Conservation (phyloP, 2,329 filamentous ascomycete genomes). For the Sporothrix pallida region DNA sequence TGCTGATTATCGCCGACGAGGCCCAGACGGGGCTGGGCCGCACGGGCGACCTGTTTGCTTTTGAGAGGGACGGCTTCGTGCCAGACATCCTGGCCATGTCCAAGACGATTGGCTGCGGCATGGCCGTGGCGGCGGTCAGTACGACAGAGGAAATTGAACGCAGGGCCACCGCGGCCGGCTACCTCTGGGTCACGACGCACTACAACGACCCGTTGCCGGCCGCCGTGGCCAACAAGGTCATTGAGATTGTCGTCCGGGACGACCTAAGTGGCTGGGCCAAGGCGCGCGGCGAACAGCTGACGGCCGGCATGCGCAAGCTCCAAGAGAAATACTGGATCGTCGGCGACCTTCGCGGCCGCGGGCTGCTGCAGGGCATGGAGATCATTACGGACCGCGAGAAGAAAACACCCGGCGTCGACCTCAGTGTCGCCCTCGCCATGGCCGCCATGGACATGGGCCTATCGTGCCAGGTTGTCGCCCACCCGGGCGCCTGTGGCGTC, state of each 20-base stretch:
- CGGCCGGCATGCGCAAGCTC: conserved; percentile 53
- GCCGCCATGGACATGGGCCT: conserved; percentile 52
- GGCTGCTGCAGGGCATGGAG: conserved; percentile 64
- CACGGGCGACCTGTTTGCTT: conserved; percentile 63
- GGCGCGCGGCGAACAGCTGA: conserved; percentile 46
- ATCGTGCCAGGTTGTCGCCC: conserved; percentile 62
- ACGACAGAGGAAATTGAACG: background rate
- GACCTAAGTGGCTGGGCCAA: background rate
- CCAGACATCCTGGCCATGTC: conserved; percentile 28
- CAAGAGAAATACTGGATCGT: conserved; percentile 63
- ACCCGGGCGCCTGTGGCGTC: conserved; percentile 60
- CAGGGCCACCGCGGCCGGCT: conserved; percentile 55
- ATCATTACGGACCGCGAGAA: conserved; percentile 50
- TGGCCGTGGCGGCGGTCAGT: background rate
- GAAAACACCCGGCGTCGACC: conserved; percentile 38
- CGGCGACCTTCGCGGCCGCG: conserved; percentile 65
- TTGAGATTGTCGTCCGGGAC: conserved; percentile 63
- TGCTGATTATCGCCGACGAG: conserved; percentile 65
- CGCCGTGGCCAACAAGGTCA: conserved; percentile 64
- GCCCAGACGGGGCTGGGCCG: conserved; percentile 65
- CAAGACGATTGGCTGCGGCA: background rate
- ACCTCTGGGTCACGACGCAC: conserved; percentile 66
- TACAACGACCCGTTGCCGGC: conserved; percentile 66
- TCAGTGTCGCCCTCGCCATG: conserved; percentile 52
- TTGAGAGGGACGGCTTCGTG: conserved; percentile 54